These are phyloP conservation scores for Trichosporon asahii DNA, from an alignment of 1,284 basidiomycete species.

Conservation along the genomic window DNA sequence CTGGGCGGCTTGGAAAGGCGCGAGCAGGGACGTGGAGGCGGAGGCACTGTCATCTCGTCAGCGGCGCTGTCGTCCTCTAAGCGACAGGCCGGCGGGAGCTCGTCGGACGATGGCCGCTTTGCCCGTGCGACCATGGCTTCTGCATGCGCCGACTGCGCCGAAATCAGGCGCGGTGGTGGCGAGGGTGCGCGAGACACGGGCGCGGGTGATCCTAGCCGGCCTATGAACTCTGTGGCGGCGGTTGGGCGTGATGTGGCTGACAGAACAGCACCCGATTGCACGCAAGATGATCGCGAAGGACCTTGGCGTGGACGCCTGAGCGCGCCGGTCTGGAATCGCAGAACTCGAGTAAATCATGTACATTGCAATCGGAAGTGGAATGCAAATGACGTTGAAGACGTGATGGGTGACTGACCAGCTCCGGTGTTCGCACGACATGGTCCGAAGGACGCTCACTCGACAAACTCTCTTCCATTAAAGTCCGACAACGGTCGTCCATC, in stretches of 20 bases:
- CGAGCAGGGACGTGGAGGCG: not conserved
- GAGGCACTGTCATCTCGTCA: not conserved
- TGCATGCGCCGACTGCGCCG: not conserved
- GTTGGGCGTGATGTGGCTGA: not conserved
- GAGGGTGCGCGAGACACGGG: not conserved
- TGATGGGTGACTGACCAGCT: not conserved
- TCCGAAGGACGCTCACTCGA: not conserved
- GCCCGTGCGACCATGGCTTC: not conserved
- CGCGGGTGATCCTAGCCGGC: not conserved
- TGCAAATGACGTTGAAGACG: not conserved
- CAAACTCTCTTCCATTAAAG: no score
- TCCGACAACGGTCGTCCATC: no score
- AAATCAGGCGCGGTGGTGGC: not conserved
- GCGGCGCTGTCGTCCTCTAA: not conserved
- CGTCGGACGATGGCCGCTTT: not conserved
- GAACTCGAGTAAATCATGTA: not conserved
- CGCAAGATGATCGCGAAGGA: slow-evolving; percentile 52
- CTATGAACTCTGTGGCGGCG: not conserved
- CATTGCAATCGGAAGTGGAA: not conserved
- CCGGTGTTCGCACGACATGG: not conserved
- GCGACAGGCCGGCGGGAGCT: not conserved
- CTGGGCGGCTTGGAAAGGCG: not conserved
- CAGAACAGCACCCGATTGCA: slow-evolving; percentile 48
- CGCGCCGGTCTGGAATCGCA: not conserved
- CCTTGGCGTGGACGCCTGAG: slow-evolving; percentile 34